A percentile compares a stretch with the other conserved stretches of the same genome.
Conservation (phyloP, 2,329 filamentous ascomycete genomes). For the Trichoderma asperellum region DNA sequence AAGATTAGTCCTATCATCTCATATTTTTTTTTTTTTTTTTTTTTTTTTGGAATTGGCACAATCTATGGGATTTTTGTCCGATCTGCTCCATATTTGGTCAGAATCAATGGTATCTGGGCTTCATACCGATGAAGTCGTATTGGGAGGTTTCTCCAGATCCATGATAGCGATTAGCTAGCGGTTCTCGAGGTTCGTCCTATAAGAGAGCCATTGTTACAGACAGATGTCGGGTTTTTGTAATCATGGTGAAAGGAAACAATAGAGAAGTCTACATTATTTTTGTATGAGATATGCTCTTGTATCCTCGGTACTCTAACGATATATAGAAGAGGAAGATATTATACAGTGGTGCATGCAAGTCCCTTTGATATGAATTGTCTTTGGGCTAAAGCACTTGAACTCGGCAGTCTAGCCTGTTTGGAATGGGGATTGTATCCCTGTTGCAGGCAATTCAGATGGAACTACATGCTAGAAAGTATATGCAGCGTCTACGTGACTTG, state of each 20-base stretch:
- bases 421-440: background rate
- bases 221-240: background rate
- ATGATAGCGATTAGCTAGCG: background rate
- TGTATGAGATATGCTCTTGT: background rate
- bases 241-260: background rate
- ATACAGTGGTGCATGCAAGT: background rate
- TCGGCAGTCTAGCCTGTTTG: slow-evolving; percentile 10
- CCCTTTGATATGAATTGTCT: background rate
- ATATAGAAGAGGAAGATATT: background rate
- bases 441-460: background rate
- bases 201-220: background rate
- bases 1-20: slow-evolving; percentile 3
- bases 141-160: background rate
- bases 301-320: background rate
- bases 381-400: background rate
- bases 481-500: background rate
- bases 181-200: background rate
- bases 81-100: background rate
- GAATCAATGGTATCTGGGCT: background rate
- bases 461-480: background rate
- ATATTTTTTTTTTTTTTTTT: no score
- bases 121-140: background rate
- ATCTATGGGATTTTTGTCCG: background rate
- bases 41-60: background rate
- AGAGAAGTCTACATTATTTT: background rate